These are phyloP conservation scores for Coemansia sp. DNA, from an alignment of 192 early-diverging fungal species.

Conservation along the genomic window DNA sequence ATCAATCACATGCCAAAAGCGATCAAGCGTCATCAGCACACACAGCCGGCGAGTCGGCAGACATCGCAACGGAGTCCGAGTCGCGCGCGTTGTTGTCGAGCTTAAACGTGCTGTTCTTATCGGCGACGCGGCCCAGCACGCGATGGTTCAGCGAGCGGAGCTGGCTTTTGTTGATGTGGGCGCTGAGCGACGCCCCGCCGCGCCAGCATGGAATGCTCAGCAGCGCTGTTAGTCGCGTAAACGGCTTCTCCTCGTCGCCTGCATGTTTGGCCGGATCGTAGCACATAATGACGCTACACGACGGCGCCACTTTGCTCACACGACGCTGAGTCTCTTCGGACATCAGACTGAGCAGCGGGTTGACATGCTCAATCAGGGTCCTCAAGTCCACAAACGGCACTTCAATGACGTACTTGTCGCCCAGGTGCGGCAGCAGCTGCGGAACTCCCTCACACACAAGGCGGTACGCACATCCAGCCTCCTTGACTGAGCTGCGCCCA, in stretches of 20 bases:
- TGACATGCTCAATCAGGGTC: conserved; percentile 55
- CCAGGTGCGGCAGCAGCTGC: conserved; percentile 58
- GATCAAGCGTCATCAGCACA: background rate
- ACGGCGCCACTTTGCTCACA: conserved; percentile 36
- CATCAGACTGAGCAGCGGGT: conserved; percentile 56
- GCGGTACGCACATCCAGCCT: conserved; percentile 64
- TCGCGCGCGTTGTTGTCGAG: conserved; percentile 39
- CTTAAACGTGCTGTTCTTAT: conserved; percentile 21
- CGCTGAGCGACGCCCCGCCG: conserved; percentile 69
- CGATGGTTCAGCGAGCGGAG: conserved; percentile 58
- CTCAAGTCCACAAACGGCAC: conserved; percentile 52
- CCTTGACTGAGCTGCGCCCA: conserved; percentile 67
- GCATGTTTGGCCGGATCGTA: conserved; percentile 46
- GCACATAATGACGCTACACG: conserved; percentile 62
- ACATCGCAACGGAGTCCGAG: background rate
- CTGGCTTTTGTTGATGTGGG: conserved; percentile 75
- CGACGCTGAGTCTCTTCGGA: conserved; percentile 47
- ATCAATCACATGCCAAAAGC: conserved; percentile 2
- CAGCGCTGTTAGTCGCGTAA: conserved; percentile 42
- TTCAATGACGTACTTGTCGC: conserved; percentile 52
- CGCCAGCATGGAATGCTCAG: conserved; percentile 72
- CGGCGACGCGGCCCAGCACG: conserved; percentile 44
- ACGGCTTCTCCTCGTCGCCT: conserved; percentile 31
- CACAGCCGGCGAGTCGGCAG: conserved; percentile 4
- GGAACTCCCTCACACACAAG: conserved; percentile 67